Conservation (phyloP, 768 basidiomycete species). For the Pholiota molesta region DNA sequence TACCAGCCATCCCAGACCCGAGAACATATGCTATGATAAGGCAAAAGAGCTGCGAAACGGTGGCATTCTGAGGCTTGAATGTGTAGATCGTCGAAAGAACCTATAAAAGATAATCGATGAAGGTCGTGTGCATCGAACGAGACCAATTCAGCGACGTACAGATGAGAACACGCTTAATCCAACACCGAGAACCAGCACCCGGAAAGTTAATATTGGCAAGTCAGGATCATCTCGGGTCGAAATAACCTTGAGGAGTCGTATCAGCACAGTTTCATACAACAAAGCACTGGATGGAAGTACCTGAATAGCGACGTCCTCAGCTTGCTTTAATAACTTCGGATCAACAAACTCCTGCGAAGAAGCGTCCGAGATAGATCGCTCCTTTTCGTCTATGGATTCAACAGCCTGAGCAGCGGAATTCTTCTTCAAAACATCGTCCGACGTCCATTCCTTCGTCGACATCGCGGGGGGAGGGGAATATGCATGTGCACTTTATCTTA, state of each 20-base stretch:
- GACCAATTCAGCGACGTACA: conserved; percentile 22
- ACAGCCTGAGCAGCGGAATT: conserved; percentile 4
- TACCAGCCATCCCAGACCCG: conserved; percentile 49
- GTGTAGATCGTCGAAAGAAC: conserved; percentile 41
- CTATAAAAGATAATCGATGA: conserved; percentile 13
- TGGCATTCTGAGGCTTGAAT: conserved; percentile 49
- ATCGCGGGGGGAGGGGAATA: background rate
- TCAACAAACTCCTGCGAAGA: conserved; percentile 18
- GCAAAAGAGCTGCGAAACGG: conserved; percentile 57
- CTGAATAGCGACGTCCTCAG: conserved; percentile 47
- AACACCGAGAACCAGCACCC: conserved; percentile 48
- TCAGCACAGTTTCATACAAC: background rate
- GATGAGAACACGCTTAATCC: conserved; percentile 52
- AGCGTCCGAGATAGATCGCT: conserved; percentile 8
- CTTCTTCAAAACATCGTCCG: conserved; percentile 14
- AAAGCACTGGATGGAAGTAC: conserved; percentile 22
- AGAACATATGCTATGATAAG: conserved; percentile 59
- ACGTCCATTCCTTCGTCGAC: background rate
- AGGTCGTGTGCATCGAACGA: background rate
- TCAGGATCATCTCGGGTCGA: conserved; percentile 51
- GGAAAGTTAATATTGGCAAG: conserved; percentile 50
- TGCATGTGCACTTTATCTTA: background rate
- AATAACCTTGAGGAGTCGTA: conserved; percentile 37
- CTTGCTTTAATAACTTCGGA: conserved; percentile 37
- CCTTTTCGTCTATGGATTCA: conserved; percentile 14